Base-by-base conservation (phyloP, 2,329 filamentous ascomycete genomes). In the Fusarium napiforme region DNA sequence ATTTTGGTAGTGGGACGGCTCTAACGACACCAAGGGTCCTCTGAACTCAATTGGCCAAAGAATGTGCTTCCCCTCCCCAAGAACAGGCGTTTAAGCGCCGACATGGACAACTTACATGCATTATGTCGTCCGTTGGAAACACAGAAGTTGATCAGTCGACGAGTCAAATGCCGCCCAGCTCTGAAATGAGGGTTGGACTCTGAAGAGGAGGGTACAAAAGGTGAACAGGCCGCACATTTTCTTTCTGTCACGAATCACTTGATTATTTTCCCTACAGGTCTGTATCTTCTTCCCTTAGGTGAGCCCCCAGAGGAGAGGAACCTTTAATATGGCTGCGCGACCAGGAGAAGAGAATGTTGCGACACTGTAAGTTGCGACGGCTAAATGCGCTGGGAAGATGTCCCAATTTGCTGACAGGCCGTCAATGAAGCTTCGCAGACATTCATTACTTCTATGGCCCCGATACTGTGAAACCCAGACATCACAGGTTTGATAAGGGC, bases 401-500 rank as follows among this genome's bases (percentile, higher is more conserved):
- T 34, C n/a, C 34, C 36, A 32, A 32, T 47, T 46, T 37, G 36
- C 69, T 74, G 60, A 75, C 74, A 62, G 19, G 43, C 43, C 16
- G 21, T 43, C 23, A 19, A 59, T 42, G 9, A 66, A 95, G 93
- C 77, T 95, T 93, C 78, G 92, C 89, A 71, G 93, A 96, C 78
- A 80, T 95, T 60, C 93, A 95, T 81, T 95, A 95, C 82, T 94
- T 91, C 82, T 94, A 95, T 82, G 87, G 88, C 32, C 87, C 90
- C n/a, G 90, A 91, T 5, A 86, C 87, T 10, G 85, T 87, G 64
- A 90, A 87, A 64, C 93, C 93, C 36, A 89, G 87, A n/a, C 93
- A 95, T 81, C 92, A 95, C 81, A 90, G 93, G 58, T 95, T 96
- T 81, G 91, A 94, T 81, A 93, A 93, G 80, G 89, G 91, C 52